A percentile compares a stretch with the other conserved stretches of the same genome.
phyloP scores from a whole-genome alignment of 2,329 filamentous ascomycete genomes.

The Ophiostoma populinum region DNA sequence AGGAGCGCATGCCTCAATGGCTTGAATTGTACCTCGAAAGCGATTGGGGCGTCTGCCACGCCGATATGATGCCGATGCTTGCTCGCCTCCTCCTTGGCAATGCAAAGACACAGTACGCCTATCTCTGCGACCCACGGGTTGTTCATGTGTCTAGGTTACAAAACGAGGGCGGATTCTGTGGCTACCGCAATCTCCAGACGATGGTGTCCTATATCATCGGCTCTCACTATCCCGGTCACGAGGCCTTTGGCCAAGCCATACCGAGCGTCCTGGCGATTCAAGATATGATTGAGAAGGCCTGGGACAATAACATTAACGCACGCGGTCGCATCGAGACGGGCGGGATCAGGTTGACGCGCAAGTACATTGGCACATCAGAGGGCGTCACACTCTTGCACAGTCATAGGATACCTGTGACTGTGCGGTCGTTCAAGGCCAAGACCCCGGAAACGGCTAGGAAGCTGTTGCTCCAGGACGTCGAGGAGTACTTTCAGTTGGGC shows the following conservation, averaged over 20 bases:
- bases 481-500: constrained; percentile 55
- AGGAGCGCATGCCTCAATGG: constrained; percentile 58
- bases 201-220: constrained; percentile 61
- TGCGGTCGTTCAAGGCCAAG: constrained; percentile 38
- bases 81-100: constrained; percentile 48
- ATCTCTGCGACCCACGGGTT: constrained; percentile 60
- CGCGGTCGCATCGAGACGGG: constrained; percentile 67
- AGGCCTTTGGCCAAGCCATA: constrained; percentile 40
- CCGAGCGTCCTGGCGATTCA: constrained; percentile 73
- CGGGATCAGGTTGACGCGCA: constrained; percentile 71
- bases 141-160: constrained; percentile 68
- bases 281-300: constrained; percentile 70
- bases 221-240: constrained; percentile 34
- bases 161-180: constrained; percentile 79
- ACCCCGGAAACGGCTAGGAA: constrained; percentile 29
- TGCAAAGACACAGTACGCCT: constrained; percentile 47
- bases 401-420: constrained; percentile 50
- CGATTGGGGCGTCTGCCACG: constrained; percentile 35
- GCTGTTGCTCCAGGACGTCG: constrained; percentile 48
- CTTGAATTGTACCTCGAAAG: constrained; percentile 44
- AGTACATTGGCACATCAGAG: constrained; percentile 90
- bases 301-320: constrained; percentile 69
- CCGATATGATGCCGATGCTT: constrained; percentile 47
- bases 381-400: constrained; percentile 63
- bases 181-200: constrained; percentile 92